Percentiles rank a stretch among this genome's conserved stretches.
Evolutionary conservation across 371 early-diverging fungal genomes (phyloP).

Genomic region (Blakeslea trispora): DNA sequence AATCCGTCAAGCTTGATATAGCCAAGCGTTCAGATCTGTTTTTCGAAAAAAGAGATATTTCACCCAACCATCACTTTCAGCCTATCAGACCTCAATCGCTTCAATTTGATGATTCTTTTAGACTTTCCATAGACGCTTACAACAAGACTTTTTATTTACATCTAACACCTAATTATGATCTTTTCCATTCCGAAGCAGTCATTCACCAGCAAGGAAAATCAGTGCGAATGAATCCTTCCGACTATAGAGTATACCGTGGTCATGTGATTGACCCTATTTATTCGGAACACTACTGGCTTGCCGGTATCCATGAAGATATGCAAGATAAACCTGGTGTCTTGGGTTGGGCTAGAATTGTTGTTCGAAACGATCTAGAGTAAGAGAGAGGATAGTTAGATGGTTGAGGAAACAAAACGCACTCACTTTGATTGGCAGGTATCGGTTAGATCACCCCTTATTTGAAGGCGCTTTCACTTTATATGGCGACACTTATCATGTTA

Average conservation of each 20-base stretch:
- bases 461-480: conserved; percentile 67
- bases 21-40: conserved; percentile 40
- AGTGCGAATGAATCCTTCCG: conserved; percentile 24
- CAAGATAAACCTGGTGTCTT: conserved; percentile 41
- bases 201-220: conserved; percentile 29
- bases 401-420: too few species aligned
- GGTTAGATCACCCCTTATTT: conserved; percentile 47
- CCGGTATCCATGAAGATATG: conserved; percentile 32
- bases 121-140: conserved; percentile 65
- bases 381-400: neutral
- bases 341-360: conserved; percentile 74
- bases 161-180: conserved; percentile 72
- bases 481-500: conserved; percentile 67
- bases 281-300: conserved; percentile 39
- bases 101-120: conserved; percentile 62
- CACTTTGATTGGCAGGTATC: conserved; percentile 19
- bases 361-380: conserved; percentile 56
- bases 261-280: conserved; percentile 33
- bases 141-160: conserved; percentile 76
- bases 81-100: conserved; percentile 29
- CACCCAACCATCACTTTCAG: conserved; percentile 31
- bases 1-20: conserved; percentile 33
- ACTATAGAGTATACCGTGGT: conserved; percentile 46
- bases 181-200: conserved; percentile 76
- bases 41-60: conserved; percentile 39